Conservation (phyloP, 345 rosid genomes). For the Heritiera fomes region DNA sequence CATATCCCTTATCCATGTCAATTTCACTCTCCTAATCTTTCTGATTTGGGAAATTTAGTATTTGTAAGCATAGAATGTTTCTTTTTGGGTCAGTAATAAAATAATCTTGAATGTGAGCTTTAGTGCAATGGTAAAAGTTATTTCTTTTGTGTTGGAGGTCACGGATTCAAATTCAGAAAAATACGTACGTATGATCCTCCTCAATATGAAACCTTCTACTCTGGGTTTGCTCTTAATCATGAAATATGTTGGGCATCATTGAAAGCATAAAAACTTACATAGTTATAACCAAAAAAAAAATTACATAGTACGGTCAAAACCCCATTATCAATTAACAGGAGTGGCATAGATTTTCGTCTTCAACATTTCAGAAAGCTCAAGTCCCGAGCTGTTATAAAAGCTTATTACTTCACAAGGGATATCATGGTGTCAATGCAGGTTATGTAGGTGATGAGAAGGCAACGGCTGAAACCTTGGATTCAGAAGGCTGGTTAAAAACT, state of each 20-base stretch:
- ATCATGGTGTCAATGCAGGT: constrained; percentile 45
- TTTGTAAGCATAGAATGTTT: background rate
- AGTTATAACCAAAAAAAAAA: no score
- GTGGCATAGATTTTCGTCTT: background rate
- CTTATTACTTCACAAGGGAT: background rate
- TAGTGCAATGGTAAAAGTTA: no score
- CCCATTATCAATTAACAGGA: background rate
- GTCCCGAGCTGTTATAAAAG: background rate
- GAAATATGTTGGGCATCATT: background rate
- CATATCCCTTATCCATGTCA: no score
- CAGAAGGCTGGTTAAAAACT: constrained; percentile 90
- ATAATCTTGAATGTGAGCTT: no score
- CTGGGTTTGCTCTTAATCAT: no score
- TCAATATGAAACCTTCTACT: no score
- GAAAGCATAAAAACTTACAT: background rate
- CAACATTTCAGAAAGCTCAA: background rate
- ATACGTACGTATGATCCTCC: no score
- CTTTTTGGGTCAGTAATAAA: background rate
- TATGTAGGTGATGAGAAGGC: constrained; percentile 84
- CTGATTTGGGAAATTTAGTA: background rate
- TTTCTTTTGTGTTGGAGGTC: no score
- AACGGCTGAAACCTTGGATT: constrained; percentile 74
- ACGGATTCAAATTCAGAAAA: no score
- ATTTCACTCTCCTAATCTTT: background rate
- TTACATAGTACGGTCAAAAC: background rate